These are phyloP conservation scores for Onygena corvina DNA, from an alignment of 2,329 filamentous ascomycete species.

Conservation along the genomic window DNA sequence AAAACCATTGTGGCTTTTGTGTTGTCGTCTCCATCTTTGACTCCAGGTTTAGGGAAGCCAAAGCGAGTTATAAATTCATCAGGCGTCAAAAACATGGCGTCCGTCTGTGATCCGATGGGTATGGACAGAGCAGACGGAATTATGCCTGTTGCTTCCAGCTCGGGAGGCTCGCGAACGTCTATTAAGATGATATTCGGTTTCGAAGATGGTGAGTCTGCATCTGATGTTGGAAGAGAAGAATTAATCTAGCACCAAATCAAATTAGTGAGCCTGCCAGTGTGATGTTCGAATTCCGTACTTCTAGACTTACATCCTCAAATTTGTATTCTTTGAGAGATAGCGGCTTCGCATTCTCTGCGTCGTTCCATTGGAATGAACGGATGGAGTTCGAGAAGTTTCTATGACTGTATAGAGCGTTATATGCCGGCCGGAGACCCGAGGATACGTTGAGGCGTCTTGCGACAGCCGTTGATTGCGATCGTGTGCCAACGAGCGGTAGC, in stretches of 20 bases:
- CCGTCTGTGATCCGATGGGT: constrained; percentile 62
- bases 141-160: constrained; percentile 34
- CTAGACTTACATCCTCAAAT: constrained; percentile 14
- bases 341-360: neutral
- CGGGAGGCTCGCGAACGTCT: constrained; percentile 39
- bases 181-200: constrained; percentile 27
- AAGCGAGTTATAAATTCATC: constrained; percentile 76
- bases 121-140: constrained; percentile 79
- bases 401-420: neutral
- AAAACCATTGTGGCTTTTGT: constrained; percentile 52
- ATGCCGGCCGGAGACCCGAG: neutral
- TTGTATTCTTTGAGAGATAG: constrained; percentile 14
- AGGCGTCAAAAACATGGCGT: constrained; percentile 61
- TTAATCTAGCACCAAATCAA: constrained; percentile 24
- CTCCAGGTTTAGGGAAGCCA: constrained; percentile 58
- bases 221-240: constrained; percentile 22
- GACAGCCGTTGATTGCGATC: neutral
- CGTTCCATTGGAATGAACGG: neutral
- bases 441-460: neutral
- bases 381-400: neutral
- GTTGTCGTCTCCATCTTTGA: constrained; percentile 24
- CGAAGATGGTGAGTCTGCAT: constrained; percentile 17
- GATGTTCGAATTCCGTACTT: neutral
- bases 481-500: neutral
- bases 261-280: constrained; percentile 2